Base-by-base conservation (phyloP, 768 basidiomycete species). In the Rhizopogon rudus region DNA sequence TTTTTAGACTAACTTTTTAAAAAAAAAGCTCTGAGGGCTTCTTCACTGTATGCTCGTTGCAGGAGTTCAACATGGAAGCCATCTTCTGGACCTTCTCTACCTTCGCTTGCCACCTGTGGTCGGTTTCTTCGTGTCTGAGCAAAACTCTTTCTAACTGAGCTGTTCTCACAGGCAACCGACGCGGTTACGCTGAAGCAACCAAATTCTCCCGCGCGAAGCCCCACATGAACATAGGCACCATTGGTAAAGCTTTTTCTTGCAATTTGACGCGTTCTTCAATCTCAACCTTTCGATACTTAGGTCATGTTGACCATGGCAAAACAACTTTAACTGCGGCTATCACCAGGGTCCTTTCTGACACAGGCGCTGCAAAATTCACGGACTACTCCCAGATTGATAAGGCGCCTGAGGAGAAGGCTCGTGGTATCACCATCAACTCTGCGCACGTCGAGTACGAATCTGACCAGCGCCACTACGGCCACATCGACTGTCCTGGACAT, bases 361-460 rank as follows among this genome's bases (percentile, higher is more conserved):
- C 75, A 44, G 91, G 91, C 56, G 84, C 84, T 54, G 86, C 78
- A 63, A 74, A 78, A 69, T 98, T 99, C 75, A 91, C 95, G 59
- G 95, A 94, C 80, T 99, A 99, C 78, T 83, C 80, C 48, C 86
- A 93, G 73, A 99, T 99, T 65, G 97, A 99, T 88, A 98, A 91
- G 79, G 97, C 97, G 8, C 97, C 97, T 3, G 97, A 99, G 74
- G 97, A 99, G 78, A 96, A 93, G 75, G 96, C 96, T 58, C 92
- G 97, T 70, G 97, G 97, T 73, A 99, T 99, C 74, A 99, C 97
- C 58, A 99, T 99, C 74, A 94, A 96, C 73, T 96, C 97, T 20
- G 84, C 97, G 51, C 97, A 99, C 69, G 94, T 99, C 69, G 97
- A 99, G 71, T 99, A 99, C 70, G 94, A 98, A 79, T 96, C 96